phyloP scores from a whole-genome alignment of 148 eudicot genomes.

The Diospyros lotus region DNA sequence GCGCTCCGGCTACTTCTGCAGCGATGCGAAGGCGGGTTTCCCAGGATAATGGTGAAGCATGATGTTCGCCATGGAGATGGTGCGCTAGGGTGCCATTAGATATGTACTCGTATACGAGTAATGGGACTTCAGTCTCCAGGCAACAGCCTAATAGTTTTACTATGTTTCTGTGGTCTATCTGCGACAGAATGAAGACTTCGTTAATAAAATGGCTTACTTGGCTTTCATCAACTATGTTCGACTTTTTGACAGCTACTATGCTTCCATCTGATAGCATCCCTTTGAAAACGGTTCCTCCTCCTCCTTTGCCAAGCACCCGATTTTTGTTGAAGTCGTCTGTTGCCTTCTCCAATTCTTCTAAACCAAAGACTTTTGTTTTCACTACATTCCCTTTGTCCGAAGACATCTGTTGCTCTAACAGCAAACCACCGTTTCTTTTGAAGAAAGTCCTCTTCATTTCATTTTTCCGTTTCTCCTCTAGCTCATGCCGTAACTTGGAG shows the following conservation, averaged over 20 bases:
- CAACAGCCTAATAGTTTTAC: neutral
- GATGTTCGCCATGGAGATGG: neutral
- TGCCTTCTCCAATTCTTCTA: conserved; percentile 9
- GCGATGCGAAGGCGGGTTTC: neutral
- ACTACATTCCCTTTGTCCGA: neutral
- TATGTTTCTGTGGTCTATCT: conserved; percentile 4
- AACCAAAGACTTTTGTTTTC: conserved; percentile 1
- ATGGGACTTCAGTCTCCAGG: too few species aligned
- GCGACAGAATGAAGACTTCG: neutral
- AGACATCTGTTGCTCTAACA: neutral
- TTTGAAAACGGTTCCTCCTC: neutral
- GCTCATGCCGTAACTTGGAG: neutral
- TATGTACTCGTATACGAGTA: neutral
- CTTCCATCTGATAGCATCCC: conserved; percentile 7
- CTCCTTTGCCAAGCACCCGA: conserved; percentile 3
- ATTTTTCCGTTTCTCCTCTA: neutral
- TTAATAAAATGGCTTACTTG: neutral
- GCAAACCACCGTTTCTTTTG: conserved; percentile 11
- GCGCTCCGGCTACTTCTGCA: neutral
- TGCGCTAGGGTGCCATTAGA: neutral
- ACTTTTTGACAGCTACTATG: conserved; percentile 1
- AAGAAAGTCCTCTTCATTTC: neutral
- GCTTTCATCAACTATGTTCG: neutral
- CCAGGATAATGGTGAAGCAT: neutral
- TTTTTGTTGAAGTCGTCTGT: conserved; percentile 2